Percentiles rank a stretch among this genome's conserved stretches.
phyloP scores from a whole-genome alignment of 768 basidiomycete genomes.

The Suillus placidus region DNA sequence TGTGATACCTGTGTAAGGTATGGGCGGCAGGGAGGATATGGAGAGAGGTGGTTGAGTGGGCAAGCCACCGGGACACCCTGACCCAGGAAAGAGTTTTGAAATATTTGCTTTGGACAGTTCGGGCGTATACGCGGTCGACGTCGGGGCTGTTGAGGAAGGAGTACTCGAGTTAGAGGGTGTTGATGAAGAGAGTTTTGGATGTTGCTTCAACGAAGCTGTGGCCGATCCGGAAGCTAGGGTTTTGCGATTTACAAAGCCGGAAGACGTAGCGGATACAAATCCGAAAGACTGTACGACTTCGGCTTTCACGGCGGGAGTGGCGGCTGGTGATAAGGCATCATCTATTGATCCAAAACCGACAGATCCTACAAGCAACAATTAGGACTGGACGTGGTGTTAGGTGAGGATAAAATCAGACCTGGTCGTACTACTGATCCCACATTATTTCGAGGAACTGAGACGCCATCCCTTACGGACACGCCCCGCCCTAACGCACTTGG shows the following conservation, averaged over 20 bases:
- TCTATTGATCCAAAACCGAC: conserved; percentile 93
- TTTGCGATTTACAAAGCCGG: conserved; percentile 65
- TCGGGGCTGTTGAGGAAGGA: too few relatives aligned
- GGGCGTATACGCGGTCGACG: conserved; percentile 36
- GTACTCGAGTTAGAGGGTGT: conserved; percentile 23
- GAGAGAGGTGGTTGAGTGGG: conserved; percentile 5
- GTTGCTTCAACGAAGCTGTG: conserved; percentile 38
- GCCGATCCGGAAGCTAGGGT: conserved; percentile 47
- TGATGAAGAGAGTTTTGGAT: conserved; percentile 25
- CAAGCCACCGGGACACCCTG: conserved; percentile 56
- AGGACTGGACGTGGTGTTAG: conserved; percentile 3
- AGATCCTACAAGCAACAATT: conserved; percentile 45
- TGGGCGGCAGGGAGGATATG: too few relatives aligned
- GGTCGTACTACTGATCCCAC: conserved; percentile 67
- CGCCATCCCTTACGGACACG: conserved; percentile 77
- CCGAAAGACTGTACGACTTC: conserved; percentile 84
- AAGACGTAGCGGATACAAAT: conserved; percentile 60
- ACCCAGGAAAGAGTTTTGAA: conserved; percentile 44
- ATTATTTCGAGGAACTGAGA: conserved; percentile 66
- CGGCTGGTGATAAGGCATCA: conserved; percentile 77
- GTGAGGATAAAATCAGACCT: conserved; percentile 45
- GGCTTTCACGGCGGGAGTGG: conserved; percentile 60
- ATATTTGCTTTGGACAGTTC: conserved; percentile 39
- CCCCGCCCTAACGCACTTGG: conserved; percentile 74
- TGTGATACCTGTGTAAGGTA: too few relatives aligned